phyloP scores from a whole-genome alignment of 2,329 filamentous ascomycete species.

The Alternaria atra region DNA sequence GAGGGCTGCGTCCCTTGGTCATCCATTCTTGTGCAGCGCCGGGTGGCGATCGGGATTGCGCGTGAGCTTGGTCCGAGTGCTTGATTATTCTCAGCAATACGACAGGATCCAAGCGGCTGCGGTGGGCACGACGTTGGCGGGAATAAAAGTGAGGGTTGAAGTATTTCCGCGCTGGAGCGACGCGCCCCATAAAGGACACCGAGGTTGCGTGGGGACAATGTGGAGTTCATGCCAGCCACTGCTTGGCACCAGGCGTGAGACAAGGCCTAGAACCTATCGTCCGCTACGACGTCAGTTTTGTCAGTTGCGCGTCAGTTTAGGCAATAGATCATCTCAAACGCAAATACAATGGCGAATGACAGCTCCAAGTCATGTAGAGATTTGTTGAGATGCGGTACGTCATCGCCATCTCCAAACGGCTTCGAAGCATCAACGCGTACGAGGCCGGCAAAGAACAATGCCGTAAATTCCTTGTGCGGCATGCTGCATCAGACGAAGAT shows the following conservation, averaged over 20 bases:
- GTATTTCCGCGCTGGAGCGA: constrained; percentile 30
- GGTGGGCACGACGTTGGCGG: constrained; percentile 34
- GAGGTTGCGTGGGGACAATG: constrained; percentile 20
- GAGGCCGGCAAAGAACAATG: background rate
- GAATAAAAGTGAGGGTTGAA: constrained; percentile 32
- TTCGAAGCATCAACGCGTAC: too few species aligned
- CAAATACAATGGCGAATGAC: background rate
- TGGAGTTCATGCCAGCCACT: constrained; percentile 23
- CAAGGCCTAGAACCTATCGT: too few species aligned
- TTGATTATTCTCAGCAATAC: constrained; percentile 6
- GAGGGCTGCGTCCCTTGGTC: constrained; percentile 26
- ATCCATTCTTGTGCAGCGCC: constrained; percentile 11
- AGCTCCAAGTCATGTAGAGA: background rate
- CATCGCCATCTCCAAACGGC: background rate
- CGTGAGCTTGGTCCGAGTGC: constrained; percentile 5
- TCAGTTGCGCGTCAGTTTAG: background rate
- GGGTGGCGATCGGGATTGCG: background rate
- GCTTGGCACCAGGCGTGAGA: constrained; percentile 14
- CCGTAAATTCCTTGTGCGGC: background rate
- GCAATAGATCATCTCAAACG: background rate
- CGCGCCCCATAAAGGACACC: constrained; percentile 20
- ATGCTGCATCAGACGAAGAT: background rate
- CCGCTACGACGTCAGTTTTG: constrained; percentile 1
- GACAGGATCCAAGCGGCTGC: constrained; percentile 14
- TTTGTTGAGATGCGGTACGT: background rate